Percentiles rank a stretch among this genome's conserved stretches.
Evolutionary conservation across 1,284 basidiomycete genomes (phyloP).

Genomic region (Leccinum griseonigrum): DNA sequence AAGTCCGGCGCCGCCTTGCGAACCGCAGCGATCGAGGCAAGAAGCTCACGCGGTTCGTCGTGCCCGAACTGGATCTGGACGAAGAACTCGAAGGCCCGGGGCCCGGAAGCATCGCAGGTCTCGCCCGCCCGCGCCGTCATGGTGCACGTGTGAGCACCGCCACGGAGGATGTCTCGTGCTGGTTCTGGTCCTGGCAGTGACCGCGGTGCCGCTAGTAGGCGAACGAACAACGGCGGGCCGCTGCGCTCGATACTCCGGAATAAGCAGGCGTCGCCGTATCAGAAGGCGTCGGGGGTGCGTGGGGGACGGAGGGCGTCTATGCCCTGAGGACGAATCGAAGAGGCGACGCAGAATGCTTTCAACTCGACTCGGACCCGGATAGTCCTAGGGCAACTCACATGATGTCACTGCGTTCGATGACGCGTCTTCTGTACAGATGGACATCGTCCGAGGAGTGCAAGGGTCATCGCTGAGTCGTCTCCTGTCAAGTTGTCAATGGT

Average conservation of each 20-base stretch:
- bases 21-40: not conserved
- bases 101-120: not conserved
- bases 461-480: not conserved
- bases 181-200: not conserved
- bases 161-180: not conserved
- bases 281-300: not conserved
- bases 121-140: not conserved
- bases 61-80: slow-evolving; percentile 2
- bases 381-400: not conserved
- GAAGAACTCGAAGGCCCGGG: not conserved
- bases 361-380: not conserved
- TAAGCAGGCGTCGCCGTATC: slow-evolving; percentile 10
- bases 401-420: not conserved
- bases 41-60: slow-evolving; percentile 17
- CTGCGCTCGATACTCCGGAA: slow-evolving; percentile 20
- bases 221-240: slow-evolving; percentile 1
- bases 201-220: not conserved
- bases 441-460: slow-evolving; percentile 4
- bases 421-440: not conserved
- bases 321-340: not conserved
- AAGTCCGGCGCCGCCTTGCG: not conserved
- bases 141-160: not conserved
- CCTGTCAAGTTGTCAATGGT: not conserved
- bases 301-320: slow-evolving; percentile 4
- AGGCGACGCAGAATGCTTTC: not conserved